Base-by-base conservation (phyloP, 2,329 filamentous ascomycete species). In the Cercospora sp. region DNA sequence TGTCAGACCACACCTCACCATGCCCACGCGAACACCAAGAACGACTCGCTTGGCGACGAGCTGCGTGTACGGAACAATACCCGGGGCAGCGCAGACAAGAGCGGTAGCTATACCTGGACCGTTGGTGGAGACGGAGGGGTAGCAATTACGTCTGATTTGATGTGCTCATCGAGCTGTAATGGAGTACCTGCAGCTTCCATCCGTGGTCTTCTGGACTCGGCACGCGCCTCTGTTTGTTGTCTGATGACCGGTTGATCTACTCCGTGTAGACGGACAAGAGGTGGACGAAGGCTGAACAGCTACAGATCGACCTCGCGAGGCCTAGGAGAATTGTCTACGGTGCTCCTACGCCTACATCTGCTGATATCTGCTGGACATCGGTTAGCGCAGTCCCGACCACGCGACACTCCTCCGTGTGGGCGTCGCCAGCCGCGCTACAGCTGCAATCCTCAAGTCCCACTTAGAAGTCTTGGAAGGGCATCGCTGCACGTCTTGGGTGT, bases 371-470 rank as follows among this genome's bases (percentile, higher is more conserved):
- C 42, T 55, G 30, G 42, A 62, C 57, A 16, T 36, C 53, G 63
- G 20, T 51, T 59, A 39, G 59, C 57, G 51, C 26, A 62, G 13
- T 20, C 16, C 42, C 33, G 63, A 57, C 62, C 66, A 68, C 66
- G 66, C 66, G 66, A 68, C 66, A 63, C 61, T 55, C 51, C 61
- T 62, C 63, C 65, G 60, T 64, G 60, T 62, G 60, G 61, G 55
- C 31, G 26, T 45, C 63, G 58, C 23, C 59, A 33, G 58, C 64
- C 42, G 51, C 62, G 28, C 30, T 28, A 64, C 39, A 26, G 42
- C 39, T 63, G 65, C 60, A 55, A 28, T 42, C 31, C 30, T 58
- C 23, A 16, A 12, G 45, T 57, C 33, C 62, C 62, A 45, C 62
- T 42, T 57, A 13, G 30, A 42, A 30, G 42, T 30, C 42, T 45